Evolutionary conservation across 148 eudicot genomes (phyloP).

Genomic region (Cornus kousa): DNA sequence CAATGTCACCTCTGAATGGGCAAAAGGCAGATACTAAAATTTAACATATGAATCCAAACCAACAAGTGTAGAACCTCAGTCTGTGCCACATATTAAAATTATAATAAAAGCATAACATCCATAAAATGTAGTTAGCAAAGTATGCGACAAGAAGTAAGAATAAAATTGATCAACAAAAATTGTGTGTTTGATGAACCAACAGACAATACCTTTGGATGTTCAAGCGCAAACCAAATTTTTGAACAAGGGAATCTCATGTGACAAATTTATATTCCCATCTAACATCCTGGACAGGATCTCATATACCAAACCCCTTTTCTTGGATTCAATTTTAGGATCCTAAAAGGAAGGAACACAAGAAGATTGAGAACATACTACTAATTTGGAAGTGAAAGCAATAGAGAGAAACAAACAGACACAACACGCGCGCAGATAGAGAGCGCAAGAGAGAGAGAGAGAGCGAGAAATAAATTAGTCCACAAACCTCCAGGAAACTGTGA

Average conservation of each 20-base stretch:
- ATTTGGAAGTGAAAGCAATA: neutral
- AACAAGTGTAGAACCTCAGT: conserved; percentile 60
- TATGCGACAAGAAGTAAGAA: neutral
- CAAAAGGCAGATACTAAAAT: too few species aligned
- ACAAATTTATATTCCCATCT: conserved; percentile 47
- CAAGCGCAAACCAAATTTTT: conserved; percentile 76
- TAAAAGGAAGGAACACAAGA: conserved; percentile 13
- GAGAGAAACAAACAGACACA: too few species aligned
- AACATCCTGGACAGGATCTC: conserved; percentile 63
- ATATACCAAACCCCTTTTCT: conserved; percentile 44
- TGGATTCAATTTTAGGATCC: conserved; percentile 53
- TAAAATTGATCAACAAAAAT: neutral
- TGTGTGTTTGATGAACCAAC: neutral
- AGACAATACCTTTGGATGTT: conserved; percentile 70
- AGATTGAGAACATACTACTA: neutral
- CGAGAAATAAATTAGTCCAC: neutral
- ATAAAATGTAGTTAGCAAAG: neutral
- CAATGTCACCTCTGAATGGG: conserved; percentile 43
- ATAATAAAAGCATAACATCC: neutral
- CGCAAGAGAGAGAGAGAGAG: too few species aligned
- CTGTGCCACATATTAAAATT: conserved; percentile 18
- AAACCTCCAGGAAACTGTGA: conserved; percentile 62
- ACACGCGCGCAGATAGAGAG: neutral
- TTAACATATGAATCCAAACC: conserved; percentile 51
- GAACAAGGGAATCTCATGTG: conserved; percentile 51